Percentiles rank a stretch among this genome's conserved stretches.
These are phyloP conservation scores for Vachellia pachyceras DNA, from an alignment of 306 rosid species.

Conservation along the genomic window DNA sequence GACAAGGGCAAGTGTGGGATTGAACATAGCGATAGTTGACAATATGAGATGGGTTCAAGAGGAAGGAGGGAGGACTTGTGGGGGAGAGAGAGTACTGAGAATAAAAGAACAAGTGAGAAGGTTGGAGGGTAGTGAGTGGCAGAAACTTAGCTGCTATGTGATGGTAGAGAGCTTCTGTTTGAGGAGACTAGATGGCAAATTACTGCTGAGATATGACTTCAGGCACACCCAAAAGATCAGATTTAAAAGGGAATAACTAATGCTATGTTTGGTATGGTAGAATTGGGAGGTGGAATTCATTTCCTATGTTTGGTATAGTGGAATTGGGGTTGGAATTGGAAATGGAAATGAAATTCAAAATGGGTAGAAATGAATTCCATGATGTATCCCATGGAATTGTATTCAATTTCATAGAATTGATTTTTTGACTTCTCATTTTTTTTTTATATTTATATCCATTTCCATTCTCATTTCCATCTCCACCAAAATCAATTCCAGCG, in stretches of 20 bases:
- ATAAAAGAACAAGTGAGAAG: slow-evolving; percentile 54
- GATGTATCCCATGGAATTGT: no score
- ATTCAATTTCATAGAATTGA: no score
- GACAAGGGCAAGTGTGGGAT: slow-evolving; percentile 56
- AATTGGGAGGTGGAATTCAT: no score
- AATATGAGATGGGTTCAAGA: slow-evolving; percentile 77
- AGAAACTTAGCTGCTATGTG: slow-evolving; percentile 62
- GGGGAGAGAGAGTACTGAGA: slow-evolving; percentile 55
- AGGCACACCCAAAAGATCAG: slow-evolving; percentile 58
- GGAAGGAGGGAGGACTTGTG: slow-evolving; percentile 73
- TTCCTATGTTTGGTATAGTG: no score
- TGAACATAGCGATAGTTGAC: slow-evolving; percentile 66
- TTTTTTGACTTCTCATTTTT: no score
- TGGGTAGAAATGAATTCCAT: no score
- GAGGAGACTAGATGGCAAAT: slow-evolving; percentile 66
- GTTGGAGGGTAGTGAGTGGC: slow-evolving; percentile 47
- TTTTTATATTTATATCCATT: no score
- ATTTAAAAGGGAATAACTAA: slow-evolving; percentile 65
- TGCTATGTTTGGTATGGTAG: no score
- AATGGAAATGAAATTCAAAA: no score
- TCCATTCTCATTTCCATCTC: no score
- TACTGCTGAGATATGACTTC: slow-evolving; percentile 58
- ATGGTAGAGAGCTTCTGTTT: slow-evolving; percentile 70
- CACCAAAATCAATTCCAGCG: no score
- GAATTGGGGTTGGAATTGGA: no score